phyloP scores from a whole-genome alignment of 2,329 filamentous ascomycete genomes.

The Cladosporium sp. region DNA sequence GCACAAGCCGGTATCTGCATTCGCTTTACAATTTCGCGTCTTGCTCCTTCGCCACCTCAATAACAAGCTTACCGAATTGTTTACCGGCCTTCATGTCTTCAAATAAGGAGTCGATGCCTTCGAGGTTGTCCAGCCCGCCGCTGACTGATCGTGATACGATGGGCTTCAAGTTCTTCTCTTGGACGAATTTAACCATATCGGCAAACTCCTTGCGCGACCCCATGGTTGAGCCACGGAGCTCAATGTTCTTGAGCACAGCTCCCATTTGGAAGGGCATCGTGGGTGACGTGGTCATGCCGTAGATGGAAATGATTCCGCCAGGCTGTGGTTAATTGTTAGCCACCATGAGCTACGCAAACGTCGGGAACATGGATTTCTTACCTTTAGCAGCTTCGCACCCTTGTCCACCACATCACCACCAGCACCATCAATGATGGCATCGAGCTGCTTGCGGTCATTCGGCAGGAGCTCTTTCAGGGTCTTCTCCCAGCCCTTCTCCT shows the following conservation, averaged over 20 bases:
- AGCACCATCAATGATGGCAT: conserved; percentile 87
- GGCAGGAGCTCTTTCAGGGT: conserved; percentile 65
- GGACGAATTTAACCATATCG: conserved; percentile 87
- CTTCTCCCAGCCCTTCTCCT: conserved; percentile 77
- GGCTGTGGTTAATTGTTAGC: conserved; percentile 40
- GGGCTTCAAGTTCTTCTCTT: conserved; percentile 69
- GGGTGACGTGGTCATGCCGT: conserved; percentile 87
- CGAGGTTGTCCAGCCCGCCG: conserved; percentile 68
- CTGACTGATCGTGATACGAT: conserved; percentile 70
- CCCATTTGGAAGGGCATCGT: conserved; percentile 85
- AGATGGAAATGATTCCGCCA: conserved; percentile 80
- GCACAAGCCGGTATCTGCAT: neutral
- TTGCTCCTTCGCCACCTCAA: conserved; percentile 58
- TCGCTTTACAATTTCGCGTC: conserved; percentile 7
- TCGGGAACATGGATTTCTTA: conserved; percentile 24
- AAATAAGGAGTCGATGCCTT: conserved; percentile 80
- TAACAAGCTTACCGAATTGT: conserved; percentile 92
- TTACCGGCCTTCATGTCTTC: conserved; percentile 81
- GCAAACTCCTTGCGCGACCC: conserved; percentile 83
- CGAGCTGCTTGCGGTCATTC: conserved; percentile 65
- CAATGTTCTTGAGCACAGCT: conserved; percentile 83
- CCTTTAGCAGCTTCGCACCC: conserved; percentile 67
- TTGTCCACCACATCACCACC: conserved; percentile 80
- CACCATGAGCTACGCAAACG: neutral
- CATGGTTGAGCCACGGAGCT: conserved; percentile 86